Conservation (phyloP, 139 green algal species). For the Coelastrella sp. region DNA sequence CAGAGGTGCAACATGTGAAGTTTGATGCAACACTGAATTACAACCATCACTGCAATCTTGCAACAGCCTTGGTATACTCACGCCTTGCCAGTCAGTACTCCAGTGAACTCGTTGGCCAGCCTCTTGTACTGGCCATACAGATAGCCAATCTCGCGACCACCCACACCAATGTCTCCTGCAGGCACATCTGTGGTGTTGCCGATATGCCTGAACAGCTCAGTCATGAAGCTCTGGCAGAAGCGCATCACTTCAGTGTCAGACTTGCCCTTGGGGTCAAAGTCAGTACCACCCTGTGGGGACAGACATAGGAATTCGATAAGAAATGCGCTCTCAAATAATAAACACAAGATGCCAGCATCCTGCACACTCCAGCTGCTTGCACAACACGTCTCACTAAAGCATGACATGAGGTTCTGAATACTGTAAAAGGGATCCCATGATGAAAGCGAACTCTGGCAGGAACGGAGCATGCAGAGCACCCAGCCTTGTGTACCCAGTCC, state of each 20-base stretch:
- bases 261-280: constrained; percentile 90
- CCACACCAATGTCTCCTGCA: constrained; percentile 89
- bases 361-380: too few relatives aligned
- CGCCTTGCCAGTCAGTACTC: constrained; percentile 84
- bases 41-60: too few relatives aligned
- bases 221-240: constrained; percentile 90
- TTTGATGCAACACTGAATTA: too few relatives aligned
- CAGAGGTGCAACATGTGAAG: too few relatives aligned
- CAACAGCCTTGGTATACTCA: too few relatives aligned
- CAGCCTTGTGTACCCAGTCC: not conserved
- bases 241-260: constrained; percentile 74
- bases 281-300: constrained; percentile 72
- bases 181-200: constrained; percentile 79
- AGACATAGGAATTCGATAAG: constrained; percentile 13
- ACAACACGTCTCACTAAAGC: too few relatives aligned
- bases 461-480: too few relatives aligned
- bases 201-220: constrained; percentile 76
- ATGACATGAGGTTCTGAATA: too few relatives aligned
- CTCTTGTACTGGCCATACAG: constrained; percentile 92
- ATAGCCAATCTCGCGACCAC: constrained; percentile 79
- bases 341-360: too few relatives aligned
- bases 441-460: too few relatives aligned
- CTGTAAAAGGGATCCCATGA: too few relatives aligned
- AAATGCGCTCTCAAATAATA: too few relatives aligned
- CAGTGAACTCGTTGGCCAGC: constrained; percentile 68